Evolutionary conservation across 805 yeast species (phyloP), one percentile per base, ranked within the genome.

Genomic region (Myxozyma mucilagina): DNA sequence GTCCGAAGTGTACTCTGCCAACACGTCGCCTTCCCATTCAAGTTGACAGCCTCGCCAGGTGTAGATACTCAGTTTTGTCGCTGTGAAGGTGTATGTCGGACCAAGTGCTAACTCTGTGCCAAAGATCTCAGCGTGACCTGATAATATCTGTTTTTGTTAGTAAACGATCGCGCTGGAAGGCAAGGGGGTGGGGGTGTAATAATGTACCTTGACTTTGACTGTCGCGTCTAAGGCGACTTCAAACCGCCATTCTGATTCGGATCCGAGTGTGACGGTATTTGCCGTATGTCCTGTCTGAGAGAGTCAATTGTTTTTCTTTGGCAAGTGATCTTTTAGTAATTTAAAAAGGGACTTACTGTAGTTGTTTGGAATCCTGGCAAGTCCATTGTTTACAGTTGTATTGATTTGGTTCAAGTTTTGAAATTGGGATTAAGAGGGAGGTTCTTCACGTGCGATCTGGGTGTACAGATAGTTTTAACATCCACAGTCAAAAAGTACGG

Each of bases 61-160:
- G 62, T 76, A 83, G 1, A 88, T 68, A 13, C 86, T 82, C 3
- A 82, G 75, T 56, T 83, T 83, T 62, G 80, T 75, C 7, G 85
- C 86, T 31, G 75, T 73, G 69, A 89, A 85, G 2, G 74, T 71
- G 68, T 84, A 87, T 24, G 84, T 88, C 0, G 80, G 78, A 60
- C 87, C 89, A 47, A 80, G 77, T 1, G 97, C 89, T 29, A 94
- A 80, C 72, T 94, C 99, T 2, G 97, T 90, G 29, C 99, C 99
- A 74, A 87, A 90, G 9, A 91, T 82, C 75, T 94, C 99, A 1
- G 90, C 97, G 1, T 85, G 80, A 3, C 99, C 99, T 1, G 78
- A 75, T 2, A 74, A 60, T 10, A 87, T 78, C 67, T 70, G 31
- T 1, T 8, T n/a, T 13, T 13, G 16, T n/a, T n/a, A 24, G 24